Evolutionary conservation across 2,329 filamentous ascomycete species (phyloP), one percentile per base, ranked within the genome.

Genomic region (Neopestalotiopsis rosae): DNA sequence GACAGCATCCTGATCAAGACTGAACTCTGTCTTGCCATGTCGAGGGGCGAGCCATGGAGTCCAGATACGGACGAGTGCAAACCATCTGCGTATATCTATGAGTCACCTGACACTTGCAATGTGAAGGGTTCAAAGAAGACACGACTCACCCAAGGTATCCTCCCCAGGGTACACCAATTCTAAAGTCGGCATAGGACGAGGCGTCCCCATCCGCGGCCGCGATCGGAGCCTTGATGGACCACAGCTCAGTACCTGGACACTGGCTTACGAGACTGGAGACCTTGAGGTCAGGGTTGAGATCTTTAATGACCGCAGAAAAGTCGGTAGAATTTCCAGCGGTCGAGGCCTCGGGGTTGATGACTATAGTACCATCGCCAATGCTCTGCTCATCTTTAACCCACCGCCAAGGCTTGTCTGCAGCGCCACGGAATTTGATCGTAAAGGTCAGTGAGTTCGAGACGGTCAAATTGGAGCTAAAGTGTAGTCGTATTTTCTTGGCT

Each of bases 31-130:
- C 71, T 88, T 90, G 13, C 95, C 95, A 78, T 98, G 95, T 52
- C 94, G 86, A n/a, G 95, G 95, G 7, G 92, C 94, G 12, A 97
- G 83, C 95, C 95, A 98, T 1, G 94, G 92, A 42, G 87, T 88
- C 89, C 91, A 96, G 3, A 93, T 84, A 20, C 94, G 89, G 5
- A 97, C 90, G 13, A 97, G 81, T 7, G 93, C 90, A 77, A 97
- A 95, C 90, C 94, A 97, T 73, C 92, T 89, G 67, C 10, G 12
- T 6, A 9, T 40, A 3, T 4, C 1, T 28, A 2, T 34, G 30
- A 30, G 32, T 20, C 4, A 14, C 4, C 9, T 28, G 30, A 38
- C 1, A 12, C 1, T 30, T 24, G 17, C 10, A 40, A 10, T 10
- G 1, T 14, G 1, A 40, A 12, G 2, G 13, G 10, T 32, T 38